phyloP scores from a whole-genome alignment of 1,284 basidiomycete species.

The Ustilago sp. region DNA sequence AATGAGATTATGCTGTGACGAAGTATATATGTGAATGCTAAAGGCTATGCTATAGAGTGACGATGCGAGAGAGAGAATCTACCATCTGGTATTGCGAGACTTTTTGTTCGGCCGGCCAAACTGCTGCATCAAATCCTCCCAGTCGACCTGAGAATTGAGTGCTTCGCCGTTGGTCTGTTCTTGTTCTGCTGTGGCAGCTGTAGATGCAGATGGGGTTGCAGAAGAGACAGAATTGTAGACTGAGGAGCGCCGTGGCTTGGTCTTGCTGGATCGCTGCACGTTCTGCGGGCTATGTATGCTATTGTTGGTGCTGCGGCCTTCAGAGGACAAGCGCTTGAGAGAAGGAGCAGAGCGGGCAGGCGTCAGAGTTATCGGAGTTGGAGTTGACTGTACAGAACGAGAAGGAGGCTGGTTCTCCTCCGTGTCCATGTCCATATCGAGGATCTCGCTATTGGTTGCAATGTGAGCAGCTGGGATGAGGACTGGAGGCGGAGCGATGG shows the following conservation, averaged over 20 bases:
- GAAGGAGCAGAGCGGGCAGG: background rate
- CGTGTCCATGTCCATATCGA: slow-evolving; percentile 36
- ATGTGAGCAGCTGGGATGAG: no score
- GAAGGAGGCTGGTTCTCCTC: slow-evolving; percentile 11
- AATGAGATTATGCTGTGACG: background rate
- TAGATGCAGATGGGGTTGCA: background rate
- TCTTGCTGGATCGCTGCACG: background rate
- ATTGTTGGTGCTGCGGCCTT: slow-evolving; percentile 32
- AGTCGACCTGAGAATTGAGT: slow-evolving; percentile 33
- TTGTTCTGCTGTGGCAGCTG: background rate
- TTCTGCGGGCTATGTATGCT: slow-evolving; percentile 41
- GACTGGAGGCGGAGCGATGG: background rate
- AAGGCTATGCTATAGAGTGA: slow-evolving; percentile 10
- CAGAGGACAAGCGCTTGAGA: background rate
- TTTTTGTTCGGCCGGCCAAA: background rate
- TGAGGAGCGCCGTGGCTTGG: background rate
- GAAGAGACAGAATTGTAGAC: background rate
- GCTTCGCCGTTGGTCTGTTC: slow-evolving; percentile 3
- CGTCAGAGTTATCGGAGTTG: background rate
- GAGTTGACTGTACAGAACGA: background rate
- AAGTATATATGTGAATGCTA: slow-evolving; percentile 16
- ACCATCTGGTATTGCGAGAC: slow-evolving; percentile 23
- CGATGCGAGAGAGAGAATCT: background rate
- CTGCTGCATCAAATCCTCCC: slow-evolving; percentile 35
- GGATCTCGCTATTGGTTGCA: background rate